Percentiles rank a stretch among this genome's conserved stretches.
phyloP scores from a whole-genome alignment of 441 rosid genomes.

The California macrophylla region DNA sequence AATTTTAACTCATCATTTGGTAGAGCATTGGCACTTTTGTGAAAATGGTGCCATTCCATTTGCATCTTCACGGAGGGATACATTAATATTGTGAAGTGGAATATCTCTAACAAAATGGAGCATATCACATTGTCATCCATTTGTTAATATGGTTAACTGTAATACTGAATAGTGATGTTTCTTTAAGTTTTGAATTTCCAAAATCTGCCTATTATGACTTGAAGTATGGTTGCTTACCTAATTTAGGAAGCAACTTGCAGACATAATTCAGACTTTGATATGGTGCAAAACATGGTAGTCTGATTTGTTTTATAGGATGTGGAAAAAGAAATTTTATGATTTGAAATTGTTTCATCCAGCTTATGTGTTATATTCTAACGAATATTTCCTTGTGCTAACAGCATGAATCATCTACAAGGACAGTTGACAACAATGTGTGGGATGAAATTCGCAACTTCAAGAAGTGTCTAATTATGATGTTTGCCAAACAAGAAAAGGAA shows the following conservation, averaged over 20 bases:
- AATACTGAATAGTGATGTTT: neutral
- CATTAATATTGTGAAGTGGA: neutral
- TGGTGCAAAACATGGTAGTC: neutral
- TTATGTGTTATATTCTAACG: neutral
- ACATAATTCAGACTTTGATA: neutral
- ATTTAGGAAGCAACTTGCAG: neutral
- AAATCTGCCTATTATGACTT: neutral
- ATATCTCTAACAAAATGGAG: neutral
- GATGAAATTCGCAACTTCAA: conserved; percentile 86
- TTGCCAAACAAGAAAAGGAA: conserved; percentile 73
- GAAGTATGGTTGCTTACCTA: neutral
- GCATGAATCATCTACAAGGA: conserved; percentile 77
- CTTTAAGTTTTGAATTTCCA: neutral
- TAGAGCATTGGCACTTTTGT: neutral
- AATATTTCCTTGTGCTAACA: conserved; percentile 21
- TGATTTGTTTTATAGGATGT: neutral
- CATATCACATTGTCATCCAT: neutral
- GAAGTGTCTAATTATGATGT: conserved; percentile 89
- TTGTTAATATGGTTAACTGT: neutral
- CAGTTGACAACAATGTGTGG: conserved; percentile 63
- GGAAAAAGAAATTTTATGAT: neutral
- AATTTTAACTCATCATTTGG: neutral
- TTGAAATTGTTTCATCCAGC: neutral
- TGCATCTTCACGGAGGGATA: neutral
- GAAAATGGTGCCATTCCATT: neutral